These are phyloP conservation scores for Yamadazyma diospyri DNA, from an alignment of 1,139 yeast species.

Conservation along the genomic window DNA sequence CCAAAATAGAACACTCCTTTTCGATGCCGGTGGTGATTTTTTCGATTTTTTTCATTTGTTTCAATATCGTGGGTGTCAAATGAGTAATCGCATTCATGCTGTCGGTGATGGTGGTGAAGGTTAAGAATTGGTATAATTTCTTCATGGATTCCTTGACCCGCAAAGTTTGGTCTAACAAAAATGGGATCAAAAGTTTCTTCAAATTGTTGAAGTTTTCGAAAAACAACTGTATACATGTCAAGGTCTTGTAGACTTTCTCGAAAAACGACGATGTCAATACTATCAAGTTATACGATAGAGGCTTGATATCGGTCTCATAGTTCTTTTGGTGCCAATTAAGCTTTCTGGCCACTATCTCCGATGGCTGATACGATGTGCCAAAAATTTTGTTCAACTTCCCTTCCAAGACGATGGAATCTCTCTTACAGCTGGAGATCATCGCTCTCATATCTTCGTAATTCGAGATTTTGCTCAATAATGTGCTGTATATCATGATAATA, in stretches of 20 bases:
- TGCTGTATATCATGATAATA: constrained; percentile 38
- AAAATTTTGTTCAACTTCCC: constrained; percentile 29
- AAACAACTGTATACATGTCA: constrained; percentile 33
- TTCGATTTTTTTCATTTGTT: constrained; percentile 34
- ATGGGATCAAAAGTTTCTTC: constrained; percentile 37
- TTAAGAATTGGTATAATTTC: constrained; percentile 24
- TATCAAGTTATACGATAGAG: constrained; percentile 19
- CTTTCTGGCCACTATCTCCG: constrained; percentile 8
- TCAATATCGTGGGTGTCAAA: constrained; percentile 22
- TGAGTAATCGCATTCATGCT: constrained; percentile 18
- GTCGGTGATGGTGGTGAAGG: constrained; percentile 29
- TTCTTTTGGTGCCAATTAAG: constrained; percentile 27
- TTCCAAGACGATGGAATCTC: constrained; percentile 27
- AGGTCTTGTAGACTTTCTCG: constrained; percentile 20
- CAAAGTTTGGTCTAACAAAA: constrained; percentile 29
- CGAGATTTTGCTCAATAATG: constrained; percentile 38
- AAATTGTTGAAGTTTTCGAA: constrained; percentile 37
- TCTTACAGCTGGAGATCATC: constrained; percentile 28
- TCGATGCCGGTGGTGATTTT: constrained; percentile 38
- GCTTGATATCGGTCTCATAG: constrained; percentile 26
- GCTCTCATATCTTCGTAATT: constrained; percentile 40
- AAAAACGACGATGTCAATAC: constrained; percentile 22
- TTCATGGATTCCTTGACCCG: constrained; percentile 24
- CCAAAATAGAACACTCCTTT: constrained; percentile 28
- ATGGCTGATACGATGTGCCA: constrained; percentile 16